Base-by-base conservation (phyloP, 805 yeast genomes). In the Cyberlindnera veronae region DNA sequence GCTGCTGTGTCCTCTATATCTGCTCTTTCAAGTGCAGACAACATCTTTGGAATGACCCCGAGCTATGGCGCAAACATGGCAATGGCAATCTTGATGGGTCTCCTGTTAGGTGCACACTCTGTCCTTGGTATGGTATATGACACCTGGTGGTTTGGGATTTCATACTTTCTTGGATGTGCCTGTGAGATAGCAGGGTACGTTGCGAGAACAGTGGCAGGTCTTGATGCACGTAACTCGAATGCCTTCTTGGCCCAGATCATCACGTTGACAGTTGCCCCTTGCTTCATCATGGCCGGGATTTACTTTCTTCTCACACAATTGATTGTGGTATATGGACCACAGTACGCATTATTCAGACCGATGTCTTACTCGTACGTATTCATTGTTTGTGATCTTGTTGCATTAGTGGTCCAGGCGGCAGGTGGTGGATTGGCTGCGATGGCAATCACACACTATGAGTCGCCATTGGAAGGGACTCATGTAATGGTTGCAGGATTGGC, bases 251-350 rank as follows among this genome's bases (percentile, higher is more conserved):
- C 80, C 51, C 95, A 89, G 58, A 73, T 83, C 48, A 74, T 80
- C 41, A 69, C 81, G 51, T 64, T 87, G 41, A 85, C 91, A 0
- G 62, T 88, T 34, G 91, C 87, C 0, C 96, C 96, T 0, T 87
- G 86, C 16, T 83, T 88, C 58, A 66, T 84, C 34, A 83, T 85
- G 86, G 95, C 84, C 4, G 95, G 91, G 2, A 68, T 88, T 3
- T 89, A 88, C 62, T 82, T 72, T 49, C 67, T 79, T 39, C 63
- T 88, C 46, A 88, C 84, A 6, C 82, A 85, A 60, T 51, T 83
- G 35, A 67, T 80, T 34, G 77, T 81, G 39, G 60, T 85, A 1
- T 79, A 77, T 53, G 86, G 87, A 3, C 64, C 67, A 42, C 55
- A 64, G 14, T 79, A 62, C 48, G 77, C 89, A 0, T 16, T 63